These are phyloP conservation scores for Tetrapyrgos nigripes DNA, from an alignment of 1,284 basidiomycete species.

Conservation along the genomic window DNA sequence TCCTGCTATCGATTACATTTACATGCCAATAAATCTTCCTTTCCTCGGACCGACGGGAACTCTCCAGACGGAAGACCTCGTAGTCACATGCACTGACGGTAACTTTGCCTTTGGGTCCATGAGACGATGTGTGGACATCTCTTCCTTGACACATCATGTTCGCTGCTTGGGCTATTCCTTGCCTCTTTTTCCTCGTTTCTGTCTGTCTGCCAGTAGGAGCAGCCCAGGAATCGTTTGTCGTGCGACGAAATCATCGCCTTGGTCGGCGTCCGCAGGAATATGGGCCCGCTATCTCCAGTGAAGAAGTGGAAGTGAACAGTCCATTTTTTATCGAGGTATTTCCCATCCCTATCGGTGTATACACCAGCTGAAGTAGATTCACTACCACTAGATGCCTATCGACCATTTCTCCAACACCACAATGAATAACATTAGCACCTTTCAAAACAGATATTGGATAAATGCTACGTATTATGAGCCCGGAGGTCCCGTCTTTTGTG, in stretches of 20 bases:
- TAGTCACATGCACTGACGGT: too few species aligned
- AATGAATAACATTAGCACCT: constrained; percentile 31
- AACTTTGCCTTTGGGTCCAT: too few species aligned
- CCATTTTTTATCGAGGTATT: constrained; percentile 11
- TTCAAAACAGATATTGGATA: constrained; percentile 59
- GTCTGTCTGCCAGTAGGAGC: too few species aligned
- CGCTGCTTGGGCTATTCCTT: too few species aligned
- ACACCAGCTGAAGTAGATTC: neutral
- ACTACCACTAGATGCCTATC: constrained; percentile 42
- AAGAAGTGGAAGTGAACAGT: neutral
- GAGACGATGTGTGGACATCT: too few species aligned
- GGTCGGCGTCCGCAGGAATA: too few species aligned
- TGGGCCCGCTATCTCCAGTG: neutral
- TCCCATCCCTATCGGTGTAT: neutral
- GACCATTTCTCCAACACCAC: constrained; percentile 46
- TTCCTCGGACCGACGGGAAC: too few species aligned
- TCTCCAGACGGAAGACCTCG: too few species aligned
- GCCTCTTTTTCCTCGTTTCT: too few species aligned
- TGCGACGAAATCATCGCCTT: too few species aligned
- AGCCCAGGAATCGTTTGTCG: too few species aligned
- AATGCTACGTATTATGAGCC: constrained; percentile 58
- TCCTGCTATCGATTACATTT: neutral
- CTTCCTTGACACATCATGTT: too few species aligned
- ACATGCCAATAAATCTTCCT: neutral
- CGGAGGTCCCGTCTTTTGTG: constrained; percentile 56